Evolutionary conservation across 805 yeast species (phyloP).

Genomic region (Tetrapisispora arboricola): DNA sequence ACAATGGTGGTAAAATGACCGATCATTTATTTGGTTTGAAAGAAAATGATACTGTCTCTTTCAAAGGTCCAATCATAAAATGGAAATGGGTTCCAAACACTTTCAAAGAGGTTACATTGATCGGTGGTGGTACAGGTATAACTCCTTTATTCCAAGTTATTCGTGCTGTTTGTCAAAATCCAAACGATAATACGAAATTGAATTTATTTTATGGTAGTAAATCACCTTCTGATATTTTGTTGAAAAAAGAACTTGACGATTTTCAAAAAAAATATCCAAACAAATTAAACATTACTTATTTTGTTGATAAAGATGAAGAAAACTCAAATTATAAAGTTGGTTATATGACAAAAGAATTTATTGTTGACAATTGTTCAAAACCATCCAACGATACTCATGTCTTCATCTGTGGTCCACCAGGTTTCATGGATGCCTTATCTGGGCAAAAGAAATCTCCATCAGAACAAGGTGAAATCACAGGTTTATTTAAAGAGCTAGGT

Average conservation of each 20-base stretch:
- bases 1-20: slow-evolving; percentile 78
- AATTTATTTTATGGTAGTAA: slow-evolving; percentile 71
- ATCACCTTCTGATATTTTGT: slow-evolving; percentile 68
- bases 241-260: slow-evolving; percentile 66
- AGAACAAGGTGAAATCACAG: slow-evolving; percentile 92
- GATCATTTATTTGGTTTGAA: slow-evolving; percentile 60
- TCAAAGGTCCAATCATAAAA: slow-evolving; percentile 90
- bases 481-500: slow-evolving; percentile 81
- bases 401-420: slow-evolving; percentile 95
- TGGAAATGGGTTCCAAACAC: slow-evolving; percentile 86
- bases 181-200: slow-evolving; percentile 73
- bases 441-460: slow-evolving; percentile 77
- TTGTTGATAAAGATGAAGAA: slow-evolving; percentile 50
- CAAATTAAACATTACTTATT: slow-evolving; percentile 68
- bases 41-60: slow-evolving; percentile 70
- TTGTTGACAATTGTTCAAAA: slow-evolving; percentile 49
- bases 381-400: slow-evolving; percentile 63
- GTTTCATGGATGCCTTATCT: slow-evolving; percentile 75
- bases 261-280: slow-evolving; percentile 50
- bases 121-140: slow-evolving; percentile 97
- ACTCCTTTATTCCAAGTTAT: slow-evolving; percentile 89
- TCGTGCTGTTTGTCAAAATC: slow-evolving; percentile 65
- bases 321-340: slow-evolving; percentile 47
- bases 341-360: slow-evolving; percentile 65
- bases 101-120: slow-evolving; percentile 64